Conservation (phyloP, 2,329 filamentous ascomycete species). For the Tolypocladium tropicale region DNA sequence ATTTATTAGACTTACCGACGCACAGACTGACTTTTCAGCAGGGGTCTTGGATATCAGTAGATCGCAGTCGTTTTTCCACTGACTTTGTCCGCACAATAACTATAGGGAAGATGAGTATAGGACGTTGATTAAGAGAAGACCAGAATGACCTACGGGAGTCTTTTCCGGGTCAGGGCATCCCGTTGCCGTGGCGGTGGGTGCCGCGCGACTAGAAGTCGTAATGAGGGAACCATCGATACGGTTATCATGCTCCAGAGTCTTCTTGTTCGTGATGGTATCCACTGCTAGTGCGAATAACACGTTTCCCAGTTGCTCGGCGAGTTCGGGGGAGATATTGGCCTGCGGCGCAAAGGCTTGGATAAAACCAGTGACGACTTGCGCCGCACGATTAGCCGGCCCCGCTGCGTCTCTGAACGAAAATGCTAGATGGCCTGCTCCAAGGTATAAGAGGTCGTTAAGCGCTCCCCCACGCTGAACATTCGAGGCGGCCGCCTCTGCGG, state of each 20-base stretch:
- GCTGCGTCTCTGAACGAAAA: not conserved
- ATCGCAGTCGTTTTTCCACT: not conserved
- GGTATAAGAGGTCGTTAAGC: not conserved
- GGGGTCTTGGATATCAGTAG: not conserved
- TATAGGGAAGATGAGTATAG: not conserved
- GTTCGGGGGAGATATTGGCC: not conserved
- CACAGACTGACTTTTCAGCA: not conserved
- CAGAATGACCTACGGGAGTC: not conserved
- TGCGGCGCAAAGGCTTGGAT: not conserved
- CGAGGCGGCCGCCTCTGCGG: not conserved
- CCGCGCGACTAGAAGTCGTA: not conserved
- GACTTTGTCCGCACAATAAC: not conserved
- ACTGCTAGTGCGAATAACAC: not conserved
- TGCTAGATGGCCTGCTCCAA: not conserved
- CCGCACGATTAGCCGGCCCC: not conserved
- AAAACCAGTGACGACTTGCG: not conserved
- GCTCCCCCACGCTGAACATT: not conserved
- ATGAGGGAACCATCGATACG: not conserved
- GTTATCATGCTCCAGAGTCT: not conserved
- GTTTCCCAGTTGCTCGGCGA: not conserved
- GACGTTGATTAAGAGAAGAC: too few relatives aligned
- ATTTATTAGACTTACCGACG: not conserved
- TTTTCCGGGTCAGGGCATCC: not conserved
- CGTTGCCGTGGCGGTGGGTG: not conserved
- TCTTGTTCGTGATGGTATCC: not conserved